Conservation (phyloP, 1,284 basidiomycete species). For the Heterobasidion occidentale region DNA sequence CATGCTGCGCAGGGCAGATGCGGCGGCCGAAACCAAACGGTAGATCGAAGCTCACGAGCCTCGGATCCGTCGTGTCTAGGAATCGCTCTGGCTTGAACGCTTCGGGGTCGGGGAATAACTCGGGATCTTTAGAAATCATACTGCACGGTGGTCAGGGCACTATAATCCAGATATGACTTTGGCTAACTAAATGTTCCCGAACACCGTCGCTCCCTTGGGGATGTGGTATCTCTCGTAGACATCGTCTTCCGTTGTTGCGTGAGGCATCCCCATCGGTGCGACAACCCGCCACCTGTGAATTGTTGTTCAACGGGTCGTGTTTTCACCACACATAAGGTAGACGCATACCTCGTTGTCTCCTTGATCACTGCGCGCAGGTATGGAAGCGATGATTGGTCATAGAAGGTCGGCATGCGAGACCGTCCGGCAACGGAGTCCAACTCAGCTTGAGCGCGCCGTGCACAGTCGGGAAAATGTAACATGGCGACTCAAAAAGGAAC, state of each 20-base stretch:
- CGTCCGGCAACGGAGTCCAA: constrained; percentile 13
- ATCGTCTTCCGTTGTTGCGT: constrained; percentile 4
- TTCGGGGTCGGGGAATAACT: constrained; percentile 8
- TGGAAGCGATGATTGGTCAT: constrained; percentile 11
- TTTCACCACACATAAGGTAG: neutral
- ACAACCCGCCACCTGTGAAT: constrained; percentile 1
- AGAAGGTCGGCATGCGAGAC: constrained; percentile 12
- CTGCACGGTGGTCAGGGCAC: neutral
- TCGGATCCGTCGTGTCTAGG: constrained; percentile 5
- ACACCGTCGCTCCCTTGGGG: constrained; percentile 2
- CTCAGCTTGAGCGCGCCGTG: constrained; percentile 12
- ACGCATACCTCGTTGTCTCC: constrained; percentile 11
- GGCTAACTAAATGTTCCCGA: constrained; percentile 1
- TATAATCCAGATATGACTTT: neutral
- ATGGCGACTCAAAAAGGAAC: constrained; percentile 1
- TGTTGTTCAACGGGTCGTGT: no score
- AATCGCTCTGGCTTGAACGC: constrained; percentile 10
- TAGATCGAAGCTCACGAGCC: constrained; percentile 6
- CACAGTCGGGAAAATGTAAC: constrained; percentile 8
- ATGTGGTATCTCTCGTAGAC: constrained; percentile 2
- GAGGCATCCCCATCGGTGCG: constrained; percentile 1
- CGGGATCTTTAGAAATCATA: constrained; percentile 8
- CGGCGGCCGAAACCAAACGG: constrained; percentile 14
- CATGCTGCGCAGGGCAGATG: constrained; percentile 9
- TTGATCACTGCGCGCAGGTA: constrained; percentile 14